Conservation (phyloP, 495 filamentous ascomycete species). For the Ascobolus immersus region DNA sequence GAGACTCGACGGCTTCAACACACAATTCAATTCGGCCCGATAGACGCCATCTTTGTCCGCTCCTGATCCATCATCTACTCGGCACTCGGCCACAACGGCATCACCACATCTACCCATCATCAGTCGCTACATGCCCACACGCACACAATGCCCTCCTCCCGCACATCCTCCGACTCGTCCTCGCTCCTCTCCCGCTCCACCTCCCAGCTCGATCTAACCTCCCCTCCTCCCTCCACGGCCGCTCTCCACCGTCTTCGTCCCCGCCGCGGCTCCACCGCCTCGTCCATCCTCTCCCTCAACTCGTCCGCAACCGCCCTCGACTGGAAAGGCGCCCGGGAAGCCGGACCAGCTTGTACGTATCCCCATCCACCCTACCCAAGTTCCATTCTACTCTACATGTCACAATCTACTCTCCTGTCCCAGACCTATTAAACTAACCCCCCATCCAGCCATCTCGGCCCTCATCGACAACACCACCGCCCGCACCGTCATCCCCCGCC, state of each 20-base stretch:
- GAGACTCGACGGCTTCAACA: too few relatives aligned
- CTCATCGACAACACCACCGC: constrained; percentile 75
- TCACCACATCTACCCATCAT: background rate
- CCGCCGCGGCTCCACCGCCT: constrained; percentile 59
- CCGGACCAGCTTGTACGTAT: constrained; percentile 12
- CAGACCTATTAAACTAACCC: constrained; percentile 3
- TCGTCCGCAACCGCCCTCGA: constrained; percentile 15
- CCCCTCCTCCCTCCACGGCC: background rate
- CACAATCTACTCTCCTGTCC: constrained; percentile 5
- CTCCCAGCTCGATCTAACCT: background rate
- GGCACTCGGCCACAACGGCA: background rate
- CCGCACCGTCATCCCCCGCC: constrained; percentile 56
- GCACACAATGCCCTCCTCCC: background rate
- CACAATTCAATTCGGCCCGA: too few relatives aligned
- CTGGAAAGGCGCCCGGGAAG: constrained; percentile 17
- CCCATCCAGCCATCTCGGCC: constrained; percentile 53
- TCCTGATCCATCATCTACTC: background rate
- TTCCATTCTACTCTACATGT: background rate
- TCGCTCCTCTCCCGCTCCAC: background rate
- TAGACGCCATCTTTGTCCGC: too few relatives aligned
- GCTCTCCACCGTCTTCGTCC: constrained; percentile 1
- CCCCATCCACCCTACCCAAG: background rate
- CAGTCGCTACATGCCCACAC: background rate
- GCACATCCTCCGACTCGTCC: background rate
- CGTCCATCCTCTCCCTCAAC: constrained; percentile 45